A percentile compares a stretch with the other conserved stretches of the same genome.
phyloP scores from a whole-genome alignment of 2,329 filamentous ascomycete genomes.

The Graphilbum fragrans region DNA sequence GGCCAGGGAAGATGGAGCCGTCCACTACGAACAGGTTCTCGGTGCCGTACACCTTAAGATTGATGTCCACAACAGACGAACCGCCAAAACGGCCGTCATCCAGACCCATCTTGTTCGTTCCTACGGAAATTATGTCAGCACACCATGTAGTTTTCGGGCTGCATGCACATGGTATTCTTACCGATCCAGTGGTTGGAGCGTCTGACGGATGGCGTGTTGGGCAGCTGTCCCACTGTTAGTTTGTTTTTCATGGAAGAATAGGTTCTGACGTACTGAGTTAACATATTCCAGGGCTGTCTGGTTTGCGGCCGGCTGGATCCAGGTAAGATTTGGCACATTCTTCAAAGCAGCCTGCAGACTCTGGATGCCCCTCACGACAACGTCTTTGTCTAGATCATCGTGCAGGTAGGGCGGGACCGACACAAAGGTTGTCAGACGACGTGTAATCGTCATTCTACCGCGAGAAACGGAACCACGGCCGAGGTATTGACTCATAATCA shows the following conservation, averaged over 20 bases:
- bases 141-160: slow-evolving; percentile 18
- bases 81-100: slow-evolving; percentile 42
- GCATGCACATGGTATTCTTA: slow-evolving; percentile 7
- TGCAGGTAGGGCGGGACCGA: slow-evolving; percentile 43
- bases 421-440: slow-evolving; percentile 40
- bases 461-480: slow-evolving; percentile 45
- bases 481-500: slow-evolving; percentile 29
- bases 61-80: slow-evolving; percentile 46
- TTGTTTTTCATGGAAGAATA: not conserved
- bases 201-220: slow-evolving; percentile 13
- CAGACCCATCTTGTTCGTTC: slow-evolving; percentile 48
- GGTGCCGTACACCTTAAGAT: slow-evolving; percentile 54
- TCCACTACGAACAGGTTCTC: slow-evolving; percentile 55
- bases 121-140: slow-evolving; percentile 41
- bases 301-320: slow-evolving; percentile 33
- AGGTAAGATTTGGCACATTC: slow-evolving; percentile 34
- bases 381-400: slow-evolving; percentile 41
- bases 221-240: slow-evolving; percentile 1
- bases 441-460: slow-evolving; percentile 44
- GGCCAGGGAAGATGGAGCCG: slow-evolving; percentile 50
- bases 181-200: slow-evolving; percentile 28
- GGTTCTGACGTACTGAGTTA: slow-evolving; percentile 22
- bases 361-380: slow-evolving; percentile 48
- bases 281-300: slow-evolving; percentile 39
- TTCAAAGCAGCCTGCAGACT: slow-evolving; percentile 38